phyloP scores from a whole-genome alignment of 2,329 filamentous ascomycete species.

The Fusarium coicis region DNA sequence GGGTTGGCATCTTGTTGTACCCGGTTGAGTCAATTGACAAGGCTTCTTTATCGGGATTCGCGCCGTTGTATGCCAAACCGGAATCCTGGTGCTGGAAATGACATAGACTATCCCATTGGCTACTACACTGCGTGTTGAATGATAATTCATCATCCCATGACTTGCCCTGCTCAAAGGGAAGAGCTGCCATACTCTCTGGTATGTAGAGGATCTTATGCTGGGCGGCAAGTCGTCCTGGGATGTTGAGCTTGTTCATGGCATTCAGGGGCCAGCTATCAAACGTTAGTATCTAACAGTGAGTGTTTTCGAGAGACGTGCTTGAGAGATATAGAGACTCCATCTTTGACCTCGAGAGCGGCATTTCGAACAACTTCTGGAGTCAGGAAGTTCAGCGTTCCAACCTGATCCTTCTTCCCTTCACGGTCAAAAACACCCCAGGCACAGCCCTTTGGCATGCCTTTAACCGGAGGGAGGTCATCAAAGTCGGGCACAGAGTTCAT shows the following conservation, averaged over 20 bases:
- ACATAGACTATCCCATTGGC: conserved; percentile 65
- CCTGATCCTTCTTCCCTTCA: conserved; percentile 59
- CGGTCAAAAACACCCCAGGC: conserved; percentile 62
- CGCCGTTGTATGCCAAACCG: conserved; percentile 62
- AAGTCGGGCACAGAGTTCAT: conserved; percentile 20
- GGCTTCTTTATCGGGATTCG: conserved; percentile 50
- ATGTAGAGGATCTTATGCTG: conserved; percentile 53
- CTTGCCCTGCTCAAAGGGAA: conserved; percentile 33
- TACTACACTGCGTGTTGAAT: conserved; percentile 66
- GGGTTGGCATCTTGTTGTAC: conserved; percentile 48
- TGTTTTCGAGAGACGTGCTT: conserved; percentile 50
- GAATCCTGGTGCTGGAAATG: conserved; percentile 57
- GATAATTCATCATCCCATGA: conserved; percentile 60
- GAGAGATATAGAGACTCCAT: conserved; percentile 62
- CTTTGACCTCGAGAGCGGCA: conserved; percentile 40
- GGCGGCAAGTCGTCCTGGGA: conserved; percentile 26
- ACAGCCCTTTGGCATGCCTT: conserved; percentile 59
- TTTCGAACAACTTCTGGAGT: conserved; percentile 54
- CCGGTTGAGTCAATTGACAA: conserved; percentile 39
- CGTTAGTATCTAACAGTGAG: background rate
- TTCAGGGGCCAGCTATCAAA: conserved; percentile 25
- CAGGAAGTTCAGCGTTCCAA: conserved; percentile 65
- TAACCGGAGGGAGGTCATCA: conserved; percentile 43
- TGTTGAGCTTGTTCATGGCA: conserved; percentile 44
- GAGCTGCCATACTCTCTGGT: conserved; percentile 21